Percentiles rank a stretch among this genome's conserved stretches.
Evolutionary conservation across 2,329 filamentous ascomycete species (phyloP).

Genomic region (Tothia fuscella): DNA sequence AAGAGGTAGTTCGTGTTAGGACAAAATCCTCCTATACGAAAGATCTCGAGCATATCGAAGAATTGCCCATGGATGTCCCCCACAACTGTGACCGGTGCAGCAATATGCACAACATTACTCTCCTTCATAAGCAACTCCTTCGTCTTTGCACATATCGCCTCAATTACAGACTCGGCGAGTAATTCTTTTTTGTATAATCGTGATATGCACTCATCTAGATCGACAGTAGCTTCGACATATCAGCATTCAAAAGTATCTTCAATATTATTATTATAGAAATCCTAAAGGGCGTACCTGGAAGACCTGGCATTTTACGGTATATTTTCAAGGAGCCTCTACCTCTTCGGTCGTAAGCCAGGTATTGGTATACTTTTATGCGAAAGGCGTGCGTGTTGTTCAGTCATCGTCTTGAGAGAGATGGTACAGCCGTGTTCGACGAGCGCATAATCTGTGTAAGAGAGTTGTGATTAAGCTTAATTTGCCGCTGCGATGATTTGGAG

Average conservation of each 20-base stretch:
- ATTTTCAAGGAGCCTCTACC: too few relatives aligned
- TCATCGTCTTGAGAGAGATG: slow-evolving; percentile 1
- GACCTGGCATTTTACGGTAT: slow-evolving; percentile 10
- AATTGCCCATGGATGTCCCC: slow-evolving; percentile 99
- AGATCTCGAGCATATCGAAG: slow-evolving; percentile 98
- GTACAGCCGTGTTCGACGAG: too few relatives aligned
- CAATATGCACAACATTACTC: slow-evolving; percentile 98
- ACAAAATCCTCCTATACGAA: slow-evolving; percentile 93
- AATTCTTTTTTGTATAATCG: slow-evolving; percentile 95
- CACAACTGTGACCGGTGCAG: slow-evolving; percentile 89
- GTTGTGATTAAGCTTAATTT: too few relatives aligned
- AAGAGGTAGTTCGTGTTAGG: slow-evolving; percentile 98
- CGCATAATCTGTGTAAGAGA: too few relatives aligned
- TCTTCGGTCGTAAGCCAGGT: slow-evolving; percentile 1
- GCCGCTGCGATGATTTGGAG: too few relatives aligned
- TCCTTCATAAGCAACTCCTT: slow-evolving; percentile 99
- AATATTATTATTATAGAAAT: not conserved
- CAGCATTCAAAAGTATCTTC: not conserved
- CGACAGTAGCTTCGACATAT: slow-evolving; percentile 62
- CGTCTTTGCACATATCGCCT: slow-evolving; percentile 97
- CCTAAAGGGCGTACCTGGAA: slow-evolving; percentile 3
- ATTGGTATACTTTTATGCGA: slow-evolving; percentile 2
- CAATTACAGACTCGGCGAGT: slow-evolving; percentile 92
- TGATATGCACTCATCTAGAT: slow-evolving; percentile 96
- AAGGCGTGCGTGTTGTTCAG: slow-evolving; percentile 1